Evolutionary conservation across 805 yeast species (phyloP).

Genomic region (Maudiozyma bulderi): DNA sequence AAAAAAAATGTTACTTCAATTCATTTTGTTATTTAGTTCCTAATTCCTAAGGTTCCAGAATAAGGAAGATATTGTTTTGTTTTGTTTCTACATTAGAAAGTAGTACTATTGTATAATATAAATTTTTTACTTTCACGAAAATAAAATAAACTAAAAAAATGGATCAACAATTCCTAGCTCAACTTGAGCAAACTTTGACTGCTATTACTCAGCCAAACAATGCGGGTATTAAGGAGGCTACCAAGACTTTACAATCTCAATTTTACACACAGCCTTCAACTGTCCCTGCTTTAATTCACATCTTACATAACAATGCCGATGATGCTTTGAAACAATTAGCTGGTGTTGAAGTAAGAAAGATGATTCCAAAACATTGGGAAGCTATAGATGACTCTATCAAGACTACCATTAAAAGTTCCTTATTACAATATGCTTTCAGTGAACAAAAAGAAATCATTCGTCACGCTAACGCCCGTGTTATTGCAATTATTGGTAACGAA

Average conservation of each 20-base stretch:
- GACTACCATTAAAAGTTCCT: constrained; percentile 53
- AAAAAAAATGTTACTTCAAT: neutral
- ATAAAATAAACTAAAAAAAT: constrained; percentile 24
- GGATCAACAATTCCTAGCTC: constrained; percentile 62
- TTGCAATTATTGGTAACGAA: constrained; percentile 71
- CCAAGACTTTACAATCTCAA: constrained; percentile 60
- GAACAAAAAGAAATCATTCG: constrained; percentile 60
- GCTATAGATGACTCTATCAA: constrained; percentile 36
- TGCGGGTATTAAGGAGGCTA: constrained; percentile 72
- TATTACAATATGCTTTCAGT: constrained; percentile 58
- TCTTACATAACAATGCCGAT: constrained; percentile 60
- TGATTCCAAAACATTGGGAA: constrained; percentile 63
- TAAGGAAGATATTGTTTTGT: no score
- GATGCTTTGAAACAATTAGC: constrained; percentile 79
- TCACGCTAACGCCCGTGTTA: constrained; percentile 82
- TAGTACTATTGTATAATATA: neutral
- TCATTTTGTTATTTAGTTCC: no score
- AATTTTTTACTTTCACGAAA: neutral
- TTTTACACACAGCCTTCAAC: constrained; percentile 63
- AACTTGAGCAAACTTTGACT: constrained; percentile 69
- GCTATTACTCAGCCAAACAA: constrained; percentile 78
- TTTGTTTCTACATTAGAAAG: neutral
- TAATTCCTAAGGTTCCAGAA: no score
- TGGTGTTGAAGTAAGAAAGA: constrained; percentile 93
- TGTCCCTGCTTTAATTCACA: constrained; percentile 73